Evolutionary conservation across 495 filamentous ascomycete genomes (phyloP), one percentile per base, ranked within the genome.

Genomic region (Pseudevernia furfuracea): DNA sequence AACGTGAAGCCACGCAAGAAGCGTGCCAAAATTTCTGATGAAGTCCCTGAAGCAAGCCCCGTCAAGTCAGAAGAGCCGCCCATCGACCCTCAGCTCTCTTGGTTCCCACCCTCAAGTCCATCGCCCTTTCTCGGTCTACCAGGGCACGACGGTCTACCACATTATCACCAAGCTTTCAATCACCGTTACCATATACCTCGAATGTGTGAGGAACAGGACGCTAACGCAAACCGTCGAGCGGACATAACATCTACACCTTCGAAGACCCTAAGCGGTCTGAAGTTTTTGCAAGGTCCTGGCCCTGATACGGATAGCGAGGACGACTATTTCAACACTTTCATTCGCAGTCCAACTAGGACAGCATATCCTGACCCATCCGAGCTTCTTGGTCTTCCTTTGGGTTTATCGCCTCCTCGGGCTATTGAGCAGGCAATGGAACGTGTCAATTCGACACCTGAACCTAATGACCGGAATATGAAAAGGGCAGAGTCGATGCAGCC

Each of bases 381-480:
- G 8, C 17, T 55, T 49, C 32, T 36, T 38, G 56, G 23, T 46
- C 34, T 41, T 11, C 55, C 39, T 4, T 32, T 56, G 14, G 5
- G 11, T 0, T 37, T 58, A 5, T 48, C 61, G 8, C 53, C 61
- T 57, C 8, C 21, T 23, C 38, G 19, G 30, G 34, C 15, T 8
- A 34, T 25, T 21, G 61, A 56, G 19, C 52, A 63, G 28, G 52
- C 23, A 21, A 19, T n/a, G 6, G 34, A 30, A 23, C 23, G 19
- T 41, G 12, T 25, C 12, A 32, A 38, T 2, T 57, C 25, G 1
- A 21, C 25, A 36, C 39, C 30, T 25, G 67, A 76, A 32, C 76
- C 6, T n/a, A 74, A 25, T 68, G 70, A 15, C 71, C 74, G 25
- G 68, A 73, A n/a, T 10, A 75, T 77, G 46, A 79, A 79, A 37